phyloP scores from a whole-genome alignment of 148 eudicot species.

The Nepenthes gracilis region DNA sequence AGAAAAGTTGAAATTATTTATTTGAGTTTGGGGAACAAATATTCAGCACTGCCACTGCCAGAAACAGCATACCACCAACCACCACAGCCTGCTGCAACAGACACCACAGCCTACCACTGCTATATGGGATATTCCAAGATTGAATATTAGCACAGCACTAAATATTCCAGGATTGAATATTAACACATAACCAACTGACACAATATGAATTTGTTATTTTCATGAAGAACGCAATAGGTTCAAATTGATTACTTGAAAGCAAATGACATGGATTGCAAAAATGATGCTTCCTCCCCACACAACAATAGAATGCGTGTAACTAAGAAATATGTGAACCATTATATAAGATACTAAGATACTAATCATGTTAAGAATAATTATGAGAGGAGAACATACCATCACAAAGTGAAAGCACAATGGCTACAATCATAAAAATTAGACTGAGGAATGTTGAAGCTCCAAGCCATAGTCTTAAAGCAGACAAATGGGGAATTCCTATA shows the following conservation, averaged over 20 bases:
- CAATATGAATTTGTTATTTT: too few relatives aligned
- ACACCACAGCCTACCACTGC: too few relatives aligned
- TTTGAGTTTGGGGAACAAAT: too few relatives aligned
- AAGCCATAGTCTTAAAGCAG: slow-evolving; percentile 82
- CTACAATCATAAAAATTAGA: slow-evolving; percentile 57
- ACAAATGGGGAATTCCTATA: slow-evolving; percentile 72
- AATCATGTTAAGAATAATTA: neutral
- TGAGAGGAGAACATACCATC: slow-evolving; percentile 48
- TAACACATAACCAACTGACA: too few relatives aligned
- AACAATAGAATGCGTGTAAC: neutral
- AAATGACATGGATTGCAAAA: neutral
- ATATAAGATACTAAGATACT: neutral
- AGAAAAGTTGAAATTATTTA: too few relatives aligned
- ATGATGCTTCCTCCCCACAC: neutral
- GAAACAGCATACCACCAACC: too few relatives aligned
- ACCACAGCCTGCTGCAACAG: too few relatives aligned
- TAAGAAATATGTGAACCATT: neutral
- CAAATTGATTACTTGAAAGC: neutral
- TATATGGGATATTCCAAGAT: too few relatives aligned
- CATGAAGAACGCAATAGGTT: too few relatives aligned
- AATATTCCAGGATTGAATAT: too few relatives aligned
- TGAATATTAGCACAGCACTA: too few relatives aligned
- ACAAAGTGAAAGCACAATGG: slow-evolving; percentile 44
- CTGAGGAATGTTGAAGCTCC: slow-evolving; percentile 75
- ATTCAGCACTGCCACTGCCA: too few relatives aligned